Evolutionary conservation across 495 filamentous ascomycete genomes (phyloP).

Genomic region (Opeltia flavorubescens): DNA sequence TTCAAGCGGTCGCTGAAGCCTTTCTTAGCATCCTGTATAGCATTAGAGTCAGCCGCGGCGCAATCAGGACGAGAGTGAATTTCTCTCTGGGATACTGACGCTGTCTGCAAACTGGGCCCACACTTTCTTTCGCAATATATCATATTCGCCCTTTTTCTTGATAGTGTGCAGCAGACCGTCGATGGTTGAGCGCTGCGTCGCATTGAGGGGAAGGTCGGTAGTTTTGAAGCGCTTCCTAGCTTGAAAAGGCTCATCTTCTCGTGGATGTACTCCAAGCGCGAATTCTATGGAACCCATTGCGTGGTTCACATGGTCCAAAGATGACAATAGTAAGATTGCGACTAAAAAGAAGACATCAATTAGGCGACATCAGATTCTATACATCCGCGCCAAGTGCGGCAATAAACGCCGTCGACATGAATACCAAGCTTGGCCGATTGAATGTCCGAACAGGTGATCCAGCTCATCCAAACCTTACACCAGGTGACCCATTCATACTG

Average conservation of each 20-base stretch:
- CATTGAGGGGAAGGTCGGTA: constrained; percentile 64
- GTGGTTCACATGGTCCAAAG: neutral
- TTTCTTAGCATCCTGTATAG: constrained; percentile 27
- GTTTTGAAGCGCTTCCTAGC: constrained; percentile 63
- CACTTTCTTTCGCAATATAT: constrained; percentile 62
- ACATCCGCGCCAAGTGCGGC: neutral
- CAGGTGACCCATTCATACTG: neutral
- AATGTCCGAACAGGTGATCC: neutral
- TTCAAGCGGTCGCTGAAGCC: constrained; percentile 52
- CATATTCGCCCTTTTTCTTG: constrained; percentile 82
- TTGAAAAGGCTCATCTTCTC: constrained; percentile 23
- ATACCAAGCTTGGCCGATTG: neutral
- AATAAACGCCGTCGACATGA: neutral
- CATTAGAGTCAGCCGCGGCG: constrained; percentile 3
- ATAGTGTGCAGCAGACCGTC: constrained; percentile 64
- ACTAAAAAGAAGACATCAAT: neutral
- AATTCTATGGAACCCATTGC: constrained; percentile 31
- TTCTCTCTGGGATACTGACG: constrained; percentile 29
- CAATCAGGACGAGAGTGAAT: constrained; percentile 1
- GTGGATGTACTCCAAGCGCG: constrained; percentile 9
- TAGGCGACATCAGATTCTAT: neutral
- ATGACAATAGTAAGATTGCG: neutral
- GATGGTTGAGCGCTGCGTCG: constrained; percentile 55
- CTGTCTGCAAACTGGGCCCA: constrained; percentile 66
- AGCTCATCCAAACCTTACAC: neutral